These are phyloP conservation scores for Globisporangium polare DNA, from an alignment of 352 stramenopile species.

Conservation along the genomic window DNA sequence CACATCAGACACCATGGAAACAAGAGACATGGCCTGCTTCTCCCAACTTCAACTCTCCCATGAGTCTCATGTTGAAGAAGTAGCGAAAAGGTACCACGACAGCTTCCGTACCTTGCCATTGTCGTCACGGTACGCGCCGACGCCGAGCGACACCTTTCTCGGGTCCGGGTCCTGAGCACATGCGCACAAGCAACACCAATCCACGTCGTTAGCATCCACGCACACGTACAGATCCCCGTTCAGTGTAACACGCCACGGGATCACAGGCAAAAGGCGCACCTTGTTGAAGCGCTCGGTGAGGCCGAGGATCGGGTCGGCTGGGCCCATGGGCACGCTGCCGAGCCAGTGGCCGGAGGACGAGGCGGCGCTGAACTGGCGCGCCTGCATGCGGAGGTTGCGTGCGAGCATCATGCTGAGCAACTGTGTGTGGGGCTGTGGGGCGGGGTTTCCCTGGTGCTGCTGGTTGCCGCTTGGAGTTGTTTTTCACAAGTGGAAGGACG, in stretches of 20 bases:
- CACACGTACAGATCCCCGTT: neutral
- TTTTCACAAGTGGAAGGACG: slow-evolving; percentile 14
- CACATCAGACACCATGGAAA: slow-evolving; percentile 1
- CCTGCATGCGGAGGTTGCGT: slow-evolving; percentile 26
- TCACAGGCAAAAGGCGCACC: slow-evolving; percentile 22
- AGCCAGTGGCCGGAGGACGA: slow-evolving; percentile 58
- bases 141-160: slow-evolving; percentile 96
- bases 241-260: neutral
- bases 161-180: slow-evolving; percentile 86
- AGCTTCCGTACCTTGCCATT: slow-evolving; percentile 63
- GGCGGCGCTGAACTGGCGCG: slow-evolving; percentile 43
- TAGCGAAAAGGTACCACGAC: neutral
- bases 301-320: slow-evolving; percentile 96
- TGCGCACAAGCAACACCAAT: neutral
- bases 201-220: slow-evolving; percentile 36
- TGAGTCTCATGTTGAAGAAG: slow-evolving; percentile 6
- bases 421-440: neutral
- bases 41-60: slow-evolving; percentile 1
- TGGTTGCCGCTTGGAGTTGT: slow-evolving; percentile 11
- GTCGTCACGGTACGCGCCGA: slow-evolving; percentile 98
- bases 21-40: neutral
- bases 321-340: slow-evolving; percentile 90
- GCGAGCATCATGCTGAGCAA: slow-evolving; percentile 29
- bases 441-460: neutral
- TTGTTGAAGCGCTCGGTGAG: slow-evolving; percentile 92